Evolutionary conservation across 331 rosid species (phyloP).

Genomic region (Quercus tomentella): DNA sequence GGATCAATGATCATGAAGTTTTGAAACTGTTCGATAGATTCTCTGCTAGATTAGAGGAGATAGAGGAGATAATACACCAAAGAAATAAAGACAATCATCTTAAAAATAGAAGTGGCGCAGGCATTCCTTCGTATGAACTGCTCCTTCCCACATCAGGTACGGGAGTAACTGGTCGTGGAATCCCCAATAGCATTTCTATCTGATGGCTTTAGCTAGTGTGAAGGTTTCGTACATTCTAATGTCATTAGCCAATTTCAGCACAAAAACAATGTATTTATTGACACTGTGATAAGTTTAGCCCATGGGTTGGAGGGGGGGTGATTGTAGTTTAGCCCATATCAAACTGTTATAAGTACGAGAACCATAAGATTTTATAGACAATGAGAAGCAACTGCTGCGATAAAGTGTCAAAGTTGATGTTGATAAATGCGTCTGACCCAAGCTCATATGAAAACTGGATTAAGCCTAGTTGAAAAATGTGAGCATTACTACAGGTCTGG

Average conservation of each 20-base stretch:
- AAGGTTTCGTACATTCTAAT: background rate
- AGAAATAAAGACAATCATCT: conserved; percentile 57
- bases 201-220: conserved; percentile 2
- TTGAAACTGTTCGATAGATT: conserved; percentile 44
- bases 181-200: conserved; percentile 66
- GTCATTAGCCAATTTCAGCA: background rate
- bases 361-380: too few relatives aligned
- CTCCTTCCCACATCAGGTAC: conserved; percentile 53
- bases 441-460: too few relatives aligned
- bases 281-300: too few relatives aligned
- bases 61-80: conserved; percentile 67
- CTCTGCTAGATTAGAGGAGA: conserved; percentile 60
- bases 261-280: too few relatives aligned
- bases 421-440: too few relatives aligned
- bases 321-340: too few relatives aligned
- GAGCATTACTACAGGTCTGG: too few relatives aligned
- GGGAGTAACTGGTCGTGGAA: conserved; percentile 87
- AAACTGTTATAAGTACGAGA: too few relatives aligned
- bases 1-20: conserved; percentile 63
- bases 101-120: conserved; percentile 60
- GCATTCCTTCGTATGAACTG: conserved; percentile 54
- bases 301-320: too few relatives aligned
- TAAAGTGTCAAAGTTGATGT: too few relatives aligned
- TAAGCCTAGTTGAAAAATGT: too few relatives aligned
- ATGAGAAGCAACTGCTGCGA: too few relatives aligned